Evolutionary conservation across 2,329 filamentous ascomycete genomes (phyloP).

Genomic region (Cadophora malorum): DNA sequence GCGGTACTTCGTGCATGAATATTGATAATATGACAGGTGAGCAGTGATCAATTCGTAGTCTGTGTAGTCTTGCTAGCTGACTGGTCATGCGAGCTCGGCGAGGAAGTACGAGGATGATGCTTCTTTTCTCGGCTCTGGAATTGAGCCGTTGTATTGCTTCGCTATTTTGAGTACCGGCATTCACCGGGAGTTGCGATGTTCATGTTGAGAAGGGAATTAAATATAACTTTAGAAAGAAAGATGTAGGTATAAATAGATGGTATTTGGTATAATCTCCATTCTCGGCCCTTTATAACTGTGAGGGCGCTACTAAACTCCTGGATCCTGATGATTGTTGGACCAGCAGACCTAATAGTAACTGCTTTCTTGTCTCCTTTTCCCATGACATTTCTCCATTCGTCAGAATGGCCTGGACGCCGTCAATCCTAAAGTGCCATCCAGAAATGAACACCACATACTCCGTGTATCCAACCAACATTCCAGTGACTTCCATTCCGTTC

Average conservation of each 20-base stretch:
- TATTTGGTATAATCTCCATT: not conserved
- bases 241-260: not conserved
- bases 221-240: not conserved
- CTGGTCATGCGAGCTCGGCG: slow-evolving; percentile 1
- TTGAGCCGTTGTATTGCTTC: not conserved
- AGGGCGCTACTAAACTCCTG: not conserved
- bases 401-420: not conserved
- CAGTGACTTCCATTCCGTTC: not conserved
- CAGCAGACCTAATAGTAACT: not conserved
- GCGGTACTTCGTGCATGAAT: slow-evolving; percentile 5
- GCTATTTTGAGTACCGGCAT: not conserved
- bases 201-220: not conserved
- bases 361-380: not conserved
- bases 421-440: not conserved
- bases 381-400: no score
- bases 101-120: slow-evolving; percentile 9
- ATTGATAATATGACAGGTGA: slow-evolving; percentile 6
- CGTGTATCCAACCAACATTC: not conserved
- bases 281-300: not conserved
- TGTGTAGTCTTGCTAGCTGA: not conserved
- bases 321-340: not conserved
- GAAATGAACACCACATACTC: not conserved
- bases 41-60: not conserved
- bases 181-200: not conserved
- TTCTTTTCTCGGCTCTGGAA: not conserved